phyloP scores from a whole-genome alignment of 2,329 filamentous ascomycete genomes.

The Cladorrhinum sp. region DNA sequence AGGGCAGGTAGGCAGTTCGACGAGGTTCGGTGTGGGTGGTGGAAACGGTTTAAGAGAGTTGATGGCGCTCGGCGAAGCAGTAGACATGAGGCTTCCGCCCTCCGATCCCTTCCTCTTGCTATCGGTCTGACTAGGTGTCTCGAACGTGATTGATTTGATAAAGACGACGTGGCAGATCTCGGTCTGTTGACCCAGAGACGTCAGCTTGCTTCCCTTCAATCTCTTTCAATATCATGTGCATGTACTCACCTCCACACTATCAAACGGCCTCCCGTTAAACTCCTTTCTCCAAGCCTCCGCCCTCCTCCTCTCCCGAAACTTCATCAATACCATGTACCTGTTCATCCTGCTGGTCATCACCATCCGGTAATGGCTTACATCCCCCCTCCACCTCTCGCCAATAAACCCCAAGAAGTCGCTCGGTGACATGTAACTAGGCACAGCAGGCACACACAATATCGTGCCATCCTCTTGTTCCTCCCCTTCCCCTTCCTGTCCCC shows the following conservation, averaged over 20 bases:
- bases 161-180: slow-evolving; percentile 95
- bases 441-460: slow-evolving; percentile 87
- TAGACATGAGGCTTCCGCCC: slow-evolving; percentile 51
- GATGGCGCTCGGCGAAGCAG: slow-evolving; percentile 37
- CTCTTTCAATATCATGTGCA: not conserved
- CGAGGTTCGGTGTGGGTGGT: slow-evolving; percentile 72
- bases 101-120: slow-evolving; percentile 20
- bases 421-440: slow-evolving; percentile 89
- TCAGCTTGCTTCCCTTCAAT: not conserved
- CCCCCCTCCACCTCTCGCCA: slow-evolving; percentile 78
- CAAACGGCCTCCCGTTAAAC: slow-evolving; percentile 93
- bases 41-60: slow-evolving; percentile 57
- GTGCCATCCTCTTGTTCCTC: slow-evolving; percentile 49
- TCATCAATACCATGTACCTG: slow-evolving; percentile 92
- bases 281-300: slow-evolving; percentile 78
- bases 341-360: slow-evolving; percentile 86
- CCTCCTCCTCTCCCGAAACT: slow-evolving; percentile 73
- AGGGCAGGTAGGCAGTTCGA: slow-evolving; percentile 92
- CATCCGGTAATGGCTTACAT: slow-evolving; percentile 92
- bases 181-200: slow-evolving; percentile 55
- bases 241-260: slow-evolving; percentile 59
- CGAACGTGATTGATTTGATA: slow-evolving; percentile 86
- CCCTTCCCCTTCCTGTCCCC: slow-evolving; percentile 22
- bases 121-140: slow-evolving; percentile 56
- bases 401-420: slow-evolving; percentile 89